Base-by-base conservation (phyloP, 768 basidiomycete genomes). In the Tephrocybe sp. region DNA sequence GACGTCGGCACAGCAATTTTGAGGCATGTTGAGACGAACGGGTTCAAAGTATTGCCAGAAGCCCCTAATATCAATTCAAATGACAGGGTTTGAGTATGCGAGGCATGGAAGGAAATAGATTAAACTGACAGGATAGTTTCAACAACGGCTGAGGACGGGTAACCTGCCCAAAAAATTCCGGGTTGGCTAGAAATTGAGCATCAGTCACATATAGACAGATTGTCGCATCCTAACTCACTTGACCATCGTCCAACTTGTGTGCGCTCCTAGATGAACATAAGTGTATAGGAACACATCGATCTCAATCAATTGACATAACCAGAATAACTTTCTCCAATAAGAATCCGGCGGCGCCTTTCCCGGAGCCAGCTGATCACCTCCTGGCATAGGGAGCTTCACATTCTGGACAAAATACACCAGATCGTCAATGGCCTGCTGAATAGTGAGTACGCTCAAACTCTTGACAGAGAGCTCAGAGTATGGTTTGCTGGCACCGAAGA, bases 31-130 rank as follows among this genome's bases (percentile, higher is more conserved):
- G 54, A 78, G 72, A 13, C 79, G 79, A 55, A 85, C 78, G 12
- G 85, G 85, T 52, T 85, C 85, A 65, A 84, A 87, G 60, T 87
- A 89, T 54, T 70, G 70, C 83, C 83, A 87, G 60, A 79, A 84
- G 62, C 84, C 78, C 58, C 49, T 43, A 40, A 33, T 7, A 26
- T 26, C 38, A n/a, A n/a, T n/a, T n/a, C 14, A 34, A 40, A 19
- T 33, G 9, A 10, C 14, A 14, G 16, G 7, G 23, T 16, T 9
- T 38, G 8, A 14, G 11, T 10, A 22, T 14, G 31, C 23, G 35
- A 45, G 43, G 13, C 54, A 12, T 36, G 35, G 3, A 45, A 33
- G n/a, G 30, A 14, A 49, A n/a, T 16, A 3, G 19, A n/a, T n/a
- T n/a, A 14, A 43, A 58, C 76, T 45, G 47, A 74, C 73, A 74